Evolutionary conservation across 139 green algal species (phyloP).

Genomic region (Chlorella sp.): DNA sequence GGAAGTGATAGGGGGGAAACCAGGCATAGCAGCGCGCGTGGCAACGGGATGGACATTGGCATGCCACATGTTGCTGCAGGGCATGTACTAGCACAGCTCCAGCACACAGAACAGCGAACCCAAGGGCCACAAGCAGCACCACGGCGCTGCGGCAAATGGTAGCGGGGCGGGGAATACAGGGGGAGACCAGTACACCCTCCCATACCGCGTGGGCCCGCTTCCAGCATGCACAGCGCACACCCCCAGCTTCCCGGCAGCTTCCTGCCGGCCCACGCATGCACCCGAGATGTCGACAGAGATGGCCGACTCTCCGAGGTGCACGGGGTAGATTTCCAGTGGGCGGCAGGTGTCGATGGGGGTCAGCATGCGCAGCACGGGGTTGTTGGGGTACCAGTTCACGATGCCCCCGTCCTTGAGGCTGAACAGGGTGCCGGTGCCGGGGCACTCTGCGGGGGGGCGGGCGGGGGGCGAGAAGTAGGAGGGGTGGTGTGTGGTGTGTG

Average conservation of each 20-base stretch:
- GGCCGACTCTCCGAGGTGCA: slow-evolving; percentile 78
- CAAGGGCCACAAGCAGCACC: no score
- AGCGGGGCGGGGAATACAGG: no score
- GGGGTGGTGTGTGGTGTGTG: slow-evolving; percentile 6
- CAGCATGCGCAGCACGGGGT: slow-evolving; percentile 84
- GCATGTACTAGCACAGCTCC: no score
- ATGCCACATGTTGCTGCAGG: no score
- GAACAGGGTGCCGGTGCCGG: slow-evolving; percentile 88
- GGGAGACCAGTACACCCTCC: no score
- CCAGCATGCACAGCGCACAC: no score
- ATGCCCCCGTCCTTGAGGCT: slow-evolving; percentile 93
- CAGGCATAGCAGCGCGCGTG: neutral
- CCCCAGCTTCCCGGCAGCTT: neutral
- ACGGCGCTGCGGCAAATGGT: no score
- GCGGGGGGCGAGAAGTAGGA: neutral
- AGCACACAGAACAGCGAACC: no score
- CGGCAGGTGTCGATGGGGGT: slow-evolving; percentile 80
- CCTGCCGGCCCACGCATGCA: neutral
- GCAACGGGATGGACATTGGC: no score
- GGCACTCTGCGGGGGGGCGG: slow-evolving; percentile 89
- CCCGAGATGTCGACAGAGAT: slow-evolving; percentile 74
- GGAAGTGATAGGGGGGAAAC: neutral
- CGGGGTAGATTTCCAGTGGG: slow-evolving; percentile 80
- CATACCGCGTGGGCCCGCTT: no score
- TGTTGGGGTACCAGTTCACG: slow-evolving; percentile 93